Percentiles rank a stretch among this genome's conserved stretches.
Conservation (phyloP, 2,329 filamentous ascomycete genomes). For the Beauveria sp. region DNA sequence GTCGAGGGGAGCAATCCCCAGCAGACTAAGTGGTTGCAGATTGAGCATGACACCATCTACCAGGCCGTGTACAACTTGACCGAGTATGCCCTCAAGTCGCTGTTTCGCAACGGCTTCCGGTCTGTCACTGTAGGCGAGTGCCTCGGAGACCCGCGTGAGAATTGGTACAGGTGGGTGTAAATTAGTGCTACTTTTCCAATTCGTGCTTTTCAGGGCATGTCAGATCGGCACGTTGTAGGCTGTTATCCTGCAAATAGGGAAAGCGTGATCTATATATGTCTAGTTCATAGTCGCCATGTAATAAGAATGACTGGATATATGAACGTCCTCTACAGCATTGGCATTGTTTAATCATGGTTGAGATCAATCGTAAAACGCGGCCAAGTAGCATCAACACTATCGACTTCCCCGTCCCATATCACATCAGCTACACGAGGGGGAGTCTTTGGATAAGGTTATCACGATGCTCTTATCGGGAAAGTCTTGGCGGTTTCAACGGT, state of each 20-base stretch:
- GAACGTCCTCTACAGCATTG: no score
- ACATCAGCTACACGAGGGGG: no score
- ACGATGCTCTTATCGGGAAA: background rate
- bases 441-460: no score
- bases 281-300: background rate
- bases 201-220: background rate
- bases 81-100: constrained; percentile 33
- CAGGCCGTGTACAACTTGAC: constrained; percentile 36
- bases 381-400: background rate
- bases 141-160: constrained; percentile 33
- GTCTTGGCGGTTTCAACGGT: background rate
- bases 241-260: background rate
- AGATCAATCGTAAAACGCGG: no score
- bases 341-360: no score
- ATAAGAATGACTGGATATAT: background rate
- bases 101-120: constrained; percentile 33
- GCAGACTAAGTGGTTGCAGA: constrained; percentile 37
- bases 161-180: constrained; percentile 34
- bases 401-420: background rate
- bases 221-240: background rate
- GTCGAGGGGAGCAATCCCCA: constrained; percentile 26
- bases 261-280: background rate
- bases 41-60: constrained; percentile 44
- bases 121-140: constrained; percentile 46
- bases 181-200: background rate